Percentiles rank a stretch among this genome's conserved stretches.
phyloP scores from a whole-genome alignment of 2,329 filamentous ascomycete genomes.

The Didymella segeticola region DNA sequence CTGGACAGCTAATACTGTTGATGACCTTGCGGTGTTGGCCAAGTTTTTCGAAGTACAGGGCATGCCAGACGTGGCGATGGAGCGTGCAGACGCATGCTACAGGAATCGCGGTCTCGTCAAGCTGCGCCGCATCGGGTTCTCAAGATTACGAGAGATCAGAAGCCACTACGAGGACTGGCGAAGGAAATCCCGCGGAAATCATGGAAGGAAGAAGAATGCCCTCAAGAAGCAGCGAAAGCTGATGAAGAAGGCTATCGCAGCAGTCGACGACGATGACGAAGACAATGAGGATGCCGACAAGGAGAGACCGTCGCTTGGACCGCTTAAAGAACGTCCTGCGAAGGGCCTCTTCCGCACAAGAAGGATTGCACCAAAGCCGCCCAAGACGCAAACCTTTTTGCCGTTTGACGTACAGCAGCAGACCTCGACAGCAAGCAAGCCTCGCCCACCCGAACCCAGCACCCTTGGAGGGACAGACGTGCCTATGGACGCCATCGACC shows the following conservation, averaged over 20 bases:
- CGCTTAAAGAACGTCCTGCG: constrained; percentile 33
- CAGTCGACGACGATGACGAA: constrained; percentile 27
- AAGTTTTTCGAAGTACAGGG: constrained; percentile 78
- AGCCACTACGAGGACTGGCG: constrained; percentile 34
- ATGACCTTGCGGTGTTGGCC: constrained; percentile 79
- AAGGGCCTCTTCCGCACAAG: constrained; percentile 40
- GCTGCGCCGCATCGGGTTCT: constrained; percentile 54
- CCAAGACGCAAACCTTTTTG: constrained; percentile 37
- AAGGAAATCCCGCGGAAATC: constrained; percentile 38
- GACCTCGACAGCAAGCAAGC: not conserved
- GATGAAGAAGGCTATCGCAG: constrained; percentile 33
- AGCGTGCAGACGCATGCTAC: constrained; percentile 70
- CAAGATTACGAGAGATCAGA: constrained; percentile 37
- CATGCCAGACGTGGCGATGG: constrained; percentile 63
- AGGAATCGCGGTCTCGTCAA: constrained; percentile 62
- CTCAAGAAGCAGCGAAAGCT: constrained; percentile 35
- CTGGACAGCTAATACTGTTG: constrained; percentile 73
- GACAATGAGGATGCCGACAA: constrained; percentile 21
- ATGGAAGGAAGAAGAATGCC: constrained; percentile 36
- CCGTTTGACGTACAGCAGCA: constrained; percentile 30
- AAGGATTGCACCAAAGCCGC: constrained; percentile 21
- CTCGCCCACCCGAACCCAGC: constrained; percentile 13
- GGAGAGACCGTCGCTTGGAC: constrained; percentile 26
- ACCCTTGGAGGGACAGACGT: constrained; percentile 40
- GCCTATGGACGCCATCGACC: constrained; percentile 37